phyloP scores from a whole-genome alignment of 108 stramenopile genomes.

The Discostella pseudostelligera region DNA sequence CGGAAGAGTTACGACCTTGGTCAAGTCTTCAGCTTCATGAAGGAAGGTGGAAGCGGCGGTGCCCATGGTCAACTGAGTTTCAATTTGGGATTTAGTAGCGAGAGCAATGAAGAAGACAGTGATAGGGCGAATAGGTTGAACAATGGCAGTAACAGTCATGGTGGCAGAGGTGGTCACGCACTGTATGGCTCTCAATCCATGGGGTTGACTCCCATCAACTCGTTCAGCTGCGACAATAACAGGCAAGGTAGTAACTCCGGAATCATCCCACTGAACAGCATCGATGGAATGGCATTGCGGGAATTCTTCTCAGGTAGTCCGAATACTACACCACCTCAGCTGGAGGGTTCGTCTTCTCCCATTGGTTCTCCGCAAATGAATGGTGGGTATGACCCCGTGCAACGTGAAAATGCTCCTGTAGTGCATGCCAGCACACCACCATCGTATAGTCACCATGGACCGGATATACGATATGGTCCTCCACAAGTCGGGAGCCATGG shows the following conservation, averaged over 20 bases:
- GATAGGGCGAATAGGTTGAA: neutral
- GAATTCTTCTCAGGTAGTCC: constrained; percentile 24
- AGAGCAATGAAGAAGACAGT: constrained; percentile 4
- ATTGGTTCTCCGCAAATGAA: neutral
- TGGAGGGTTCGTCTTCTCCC: constrained; percentile 2
- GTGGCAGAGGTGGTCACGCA: neutral
- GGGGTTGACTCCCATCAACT: constrained; percentile 41
- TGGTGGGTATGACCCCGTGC: neutral
- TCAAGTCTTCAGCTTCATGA: constrained; percentile 39
- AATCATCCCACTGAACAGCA: constrained; percentile 19
- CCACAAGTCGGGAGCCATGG: neutral
- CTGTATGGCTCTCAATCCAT: constrained; percentile 24
- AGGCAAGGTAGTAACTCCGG: neutral
- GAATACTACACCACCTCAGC: neutral
- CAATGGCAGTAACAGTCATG: constrained; percentile 6
- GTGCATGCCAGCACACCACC: constrained; percentile 7
- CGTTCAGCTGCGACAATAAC: constrained; percentile 19
- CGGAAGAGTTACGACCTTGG: constrained; percentile 39
- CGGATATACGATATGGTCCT: neutral
- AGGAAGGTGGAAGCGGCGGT: constrained; percentile 7
- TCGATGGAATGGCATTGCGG: constrained; percentile 28
- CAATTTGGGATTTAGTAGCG: constrained; percentile 8
- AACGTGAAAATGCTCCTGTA: neutral
- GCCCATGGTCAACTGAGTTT: constrained; percentile 6
- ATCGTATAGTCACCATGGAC: constrained; percentile 7